Evolutionary conservation across 495 filamentous ascomycete species (phyloP).

Genomic region (Parmelia sp.): DNA sequence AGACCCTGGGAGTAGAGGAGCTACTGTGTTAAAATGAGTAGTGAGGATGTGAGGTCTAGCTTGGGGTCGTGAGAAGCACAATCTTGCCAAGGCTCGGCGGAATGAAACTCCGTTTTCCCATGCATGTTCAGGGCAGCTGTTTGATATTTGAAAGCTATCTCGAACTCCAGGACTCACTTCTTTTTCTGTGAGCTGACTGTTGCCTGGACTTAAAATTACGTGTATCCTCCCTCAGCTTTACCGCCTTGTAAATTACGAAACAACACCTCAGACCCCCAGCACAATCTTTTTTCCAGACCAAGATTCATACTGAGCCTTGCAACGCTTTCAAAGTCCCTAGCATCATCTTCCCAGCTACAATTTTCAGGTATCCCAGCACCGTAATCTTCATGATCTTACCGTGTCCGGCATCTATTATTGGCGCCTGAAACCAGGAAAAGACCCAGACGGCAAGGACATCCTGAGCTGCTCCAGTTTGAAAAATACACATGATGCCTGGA

Average conservation of each 20-base stretch:
- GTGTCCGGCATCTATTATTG: not conserved
- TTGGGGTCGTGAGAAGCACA: no score
- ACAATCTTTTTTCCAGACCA: not conserved
- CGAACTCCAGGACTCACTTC: not conserved
- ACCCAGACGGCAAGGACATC: not conserved
- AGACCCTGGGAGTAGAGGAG: not conserved
- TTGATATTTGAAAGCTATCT: not conserved
- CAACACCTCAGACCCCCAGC: not conserved
- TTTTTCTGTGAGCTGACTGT: not conserved
- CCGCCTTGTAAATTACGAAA: not conserved
- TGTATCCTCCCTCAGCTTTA: not conserved
- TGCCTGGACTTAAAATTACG: not conserved
- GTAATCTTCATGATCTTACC: not conserved
- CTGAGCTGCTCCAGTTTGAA: not conserved
- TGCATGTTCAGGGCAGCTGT: not conserved
- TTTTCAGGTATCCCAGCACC: not conserved
- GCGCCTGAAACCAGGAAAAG: not conserved
- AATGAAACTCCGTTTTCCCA: not conserved
- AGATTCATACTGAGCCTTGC: not conserved
- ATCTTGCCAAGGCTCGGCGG: not conserved
- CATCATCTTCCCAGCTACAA: not conserved
- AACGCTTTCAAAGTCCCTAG: not conserved
- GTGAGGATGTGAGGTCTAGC: not conserved
- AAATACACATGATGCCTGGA: not conserved
- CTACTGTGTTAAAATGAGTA: not conserved